Evolutionary conservation across 805 yeast genomes (phyloP).

Genomic region (Metschnikowia shivogae): DNA sequence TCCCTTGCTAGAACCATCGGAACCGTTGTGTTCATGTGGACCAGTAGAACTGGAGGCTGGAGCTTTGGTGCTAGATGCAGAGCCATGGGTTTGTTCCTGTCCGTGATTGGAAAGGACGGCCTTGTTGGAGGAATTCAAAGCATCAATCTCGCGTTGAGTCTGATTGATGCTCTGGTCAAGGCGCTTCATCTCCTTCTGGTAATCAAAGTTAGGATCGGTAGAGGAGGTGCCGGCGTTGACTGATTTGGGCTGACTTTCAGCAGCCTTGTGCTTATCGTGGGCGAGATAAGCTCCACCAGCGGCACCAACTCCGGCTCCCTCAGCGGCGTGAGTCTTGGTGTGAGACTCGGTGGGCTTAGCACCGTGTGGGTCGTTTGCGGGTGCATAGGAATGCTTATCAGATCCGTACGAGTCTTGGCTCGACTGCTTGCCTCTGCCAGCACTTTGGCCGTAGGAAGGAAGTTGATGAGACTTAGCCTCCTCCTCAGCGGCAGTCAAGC

Average conservation of each 20-base stretch:
- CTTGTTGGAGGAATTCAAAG: conserved; percentile 4
- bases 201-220: conserved; percentile 18
- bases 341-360: neutral
- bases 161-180: conserved; percentile 24
- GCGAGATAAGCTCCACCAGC: conserved; percentile 8
- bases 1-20: conserved; percentile 6
- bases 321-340: neutral
- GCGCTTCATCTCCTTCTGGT: conserved; percentile 21
- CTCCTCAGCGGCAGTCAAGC: conserved; percentile 21
- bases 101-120: neutral
- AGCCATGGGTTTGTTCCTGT: too few species aligned
- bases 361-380: neutral
- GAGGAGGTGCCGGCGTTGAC: conserved; percentile 12
- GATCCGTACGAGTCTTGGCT: neutral
- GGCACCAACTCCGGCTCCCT: neutral
- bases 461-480: conserved; percentile 8
- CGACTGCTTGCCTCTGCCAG: too few species aligned
- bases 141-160: conserved; percentile 25
- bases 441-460: neutral
- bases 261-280: neutral
- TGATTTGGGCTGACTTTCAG: conserved; percentile 7
- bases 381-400: too few species aligned
- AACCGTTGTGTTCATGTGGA: neutral
- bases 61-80: neutral
- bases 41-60: neutral